Percentiles rank a stretch among this genome's conserved stretches.
These are phyloP conservation scores for Colletotrichum sp. DNA, from an alignment of 2,329 filamentous ascomycete genomes.

Conservation along the genomic window DNA sequence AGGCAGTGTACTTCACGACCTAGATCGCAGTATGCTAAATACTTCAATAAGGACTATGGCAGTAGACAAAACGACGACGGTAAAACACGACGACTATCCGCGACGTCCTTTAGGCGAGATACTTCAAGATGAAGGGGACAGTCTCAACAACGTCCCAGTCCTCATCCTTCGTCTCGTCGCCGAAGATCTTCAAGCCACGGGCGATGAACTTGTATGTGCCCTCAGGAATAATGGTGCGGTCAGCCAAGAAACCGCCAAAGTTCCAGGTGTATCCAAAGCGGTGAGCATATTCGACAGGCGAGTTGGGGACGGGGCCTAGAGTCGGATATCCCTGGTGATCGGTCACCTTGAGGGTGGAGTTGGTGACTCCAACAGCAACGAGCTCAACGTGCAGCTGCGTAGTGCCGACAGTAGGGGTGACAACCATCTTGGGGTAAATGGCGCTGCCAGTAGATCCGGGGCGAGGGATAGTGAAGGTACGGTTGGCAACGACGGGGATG, in stretches of 20 bases:
- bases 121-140: conserved; percentile 20
- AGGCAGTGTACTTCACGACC: rapidly evolving
- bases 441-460: conserved; percentile 7
- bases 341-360: conserved; percentile 12
- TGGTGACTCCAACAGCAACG: conserved; percentile 15
- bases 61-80: too few relatives aligned
- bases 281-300: conserved; percentile 19
- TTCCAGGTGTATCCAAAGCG: neutral
- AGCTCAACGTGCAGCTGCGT: conserved; percentile 26
- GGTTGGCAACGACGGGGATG: conserved; percentile 22
- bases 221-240: conserved; percentile 25
- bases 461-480: conserved; percentile 26
- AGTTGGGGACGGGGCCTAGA: conserved; percentile 23
- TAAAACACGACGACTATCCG: too few relatives aligned
- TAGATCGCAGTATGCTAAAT: too few relatives aligned
- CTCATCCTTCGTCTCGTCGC: conserved; percentile 23
- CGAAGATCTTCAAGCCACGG: conserved; percentile 28
- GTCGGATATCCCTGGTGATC: conserved; percentile 23
- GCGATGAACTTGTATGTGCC: conserved; percentile 28
- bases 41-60: too few relatives aligned
- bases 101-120: neutral
- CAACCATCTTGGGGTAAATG: conserved; percentile 1
- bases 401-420: conserved; percentile 19
- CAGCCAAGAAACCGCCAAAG: conserved; percentile 26
- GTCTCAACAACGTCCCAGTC: conserved; percentile 28